Percentiles rank a stretch among this genome's conserved stretches.
Conservation (phyloP, 2,329 filamentous ascomycete species). For the Epichloe coenophiala region DNA sequence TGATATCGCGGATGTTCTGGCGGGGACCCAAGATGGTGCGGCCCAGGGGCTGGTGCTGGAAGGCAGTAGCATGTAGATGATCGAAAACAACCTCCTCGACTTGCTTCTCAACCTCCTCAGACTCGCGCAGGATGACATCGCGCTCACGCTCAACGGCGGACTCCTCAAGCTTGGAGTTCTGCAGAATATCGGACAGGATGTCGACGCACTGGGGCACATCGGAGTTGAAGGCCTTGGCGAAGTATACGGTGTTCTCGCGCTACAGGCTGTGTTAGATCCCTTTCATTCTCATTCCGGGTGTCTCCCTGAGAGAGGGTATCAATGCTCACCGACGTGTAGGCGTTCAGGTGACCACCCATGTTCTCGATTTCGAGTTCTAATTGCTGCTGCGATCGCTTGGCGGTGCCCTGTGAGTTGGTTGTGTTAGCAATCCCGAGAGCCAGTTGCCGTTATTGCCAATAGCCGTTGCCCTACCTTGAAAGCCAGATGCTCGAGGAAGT, state of each 20-base stretch:
- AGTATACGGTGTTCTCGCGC: conserved; percentile 99
- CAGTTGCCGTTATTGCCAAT: not conserved
- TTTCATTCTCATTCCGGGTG: conserved; percentile 5
- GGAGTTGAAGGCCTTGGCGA: conserved; percentile 97
- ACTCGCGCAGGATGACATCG: conserved; percentile 96
- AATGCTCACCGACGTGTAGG: conserved; percentile 85
- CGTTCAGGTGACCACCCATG: conserved; percentile 98
- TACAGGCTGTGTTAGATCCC: conserved; percentile 23
- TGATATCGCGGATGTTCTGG: conserved; percentile 96
- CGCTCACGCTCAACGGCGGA: conserved; percentile 91
- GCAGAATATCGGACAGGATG: conserved; percentile 96
- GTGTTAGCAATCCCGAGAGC: not conserved
- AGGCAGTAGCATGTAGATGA: conserved; percentile 95
- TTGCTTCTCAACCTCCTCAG: conserved; percentile 99
- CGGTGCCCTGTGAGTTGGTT: conserved; percentile 53
- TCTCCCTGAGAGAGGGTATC: conserved; percentile 12
- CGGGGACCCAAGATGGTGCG: conserved; percentile 95
- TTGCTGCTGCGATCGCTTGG: conserved; percentile 90
- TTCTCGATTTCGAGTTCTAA: conserved; percentile 99
- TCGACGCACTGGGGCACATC: conserved; percentile 94
- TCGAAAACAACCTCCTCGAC: conserved; percentile 99
- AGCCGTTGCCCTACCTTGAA: conserved; percentile 70
- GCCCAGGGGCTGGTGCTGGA: conserved; percentile 89
- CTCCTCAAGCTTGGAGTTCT: conserved; percentile 96
- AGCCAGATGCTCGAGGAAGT: conserved; percentile 98